Evolutionary conservation across 2,329 filamentous ascomycete genomes (phyloP), one percentile per base, ranked within the genome.

Genomic region (Pseudogymnoascus pannorum): DNA sequence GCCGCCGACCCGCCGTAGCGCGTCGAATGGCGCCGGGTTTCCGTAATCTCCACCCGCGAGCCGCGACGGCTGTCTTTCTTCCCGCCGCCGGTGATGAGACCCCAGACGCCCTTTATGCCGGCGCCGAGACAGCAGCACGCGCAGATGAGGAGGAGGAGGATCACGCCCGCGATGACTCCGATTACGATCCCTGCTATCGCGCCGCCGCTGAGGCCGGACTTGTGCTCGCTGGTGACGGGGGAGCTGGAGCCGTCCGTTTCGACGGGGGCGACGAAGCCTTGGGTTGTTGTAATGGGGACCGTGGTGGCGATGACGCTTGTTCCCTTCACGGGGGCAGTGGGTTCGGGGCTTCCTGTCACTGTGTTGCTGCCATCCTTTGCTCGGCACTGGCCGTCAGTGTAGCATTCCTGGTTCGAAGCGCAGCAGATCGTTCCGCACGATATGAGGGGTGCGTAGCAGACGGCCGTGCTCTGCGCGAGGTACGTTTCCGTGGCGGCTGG

Each of bases 101-200:
- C 82, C 58, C 84, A 72, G 40, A 85, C 68, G 31, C 77, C 80
- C 65, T 83, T 79, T 80, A 85, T 88, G 44, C 87, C 75, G 12
- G 83, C 83, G 65, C 81, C 79, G 62, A 81, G 79, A 63, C 87
- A 85, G 77, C 87, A 90, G 80, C 85, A 92, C 76, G 89, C 86
- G 78, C 87, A 91, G 69, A 92, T 75, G 6, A 89, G 79, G 4
- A 87, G 76, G 20, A 92, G 81, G 2, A 92, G 77, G 40, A 81
- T 74, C 35, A 91, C 78, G 64, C 87, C 89, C 12, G 81, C 81
- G 57, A 92, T 78, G 9, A 84, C 82, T 64, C 89, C 89, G 61
- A 92, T 86, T 66, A 92, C 89, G 68, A 92, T 92, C 63, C 89
- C 89, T 14, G 89, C 89, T 68, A 92, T 92, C 63, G 87, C 89